Base-by-base conservation (phyloP, 2,329 filamentous ascomycete genomes). In the Colletotrichum tamarilloi region DNA sequence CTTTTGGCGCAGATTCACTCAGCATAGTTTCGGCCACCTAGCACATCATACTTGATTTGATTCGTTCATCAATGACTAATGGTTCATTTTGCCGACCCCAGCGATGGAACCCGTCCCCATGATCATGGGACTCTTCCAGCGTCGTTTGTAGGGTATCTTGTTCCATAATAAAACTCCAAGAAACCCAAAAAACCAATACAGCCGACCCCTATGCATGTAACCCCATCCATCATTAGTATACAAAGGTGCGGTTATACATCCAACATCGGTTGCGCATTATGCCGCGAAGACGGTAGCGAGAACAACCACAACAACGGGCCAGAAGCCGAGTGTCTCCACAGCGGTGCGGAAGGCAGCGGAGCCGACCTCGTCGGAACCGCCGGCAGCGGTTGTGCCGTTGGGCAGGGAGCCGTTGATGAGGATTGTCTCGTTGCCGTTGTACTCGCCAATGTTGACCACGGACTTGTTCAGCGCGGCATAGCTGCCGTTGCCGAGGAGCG, bases 331-430 rank as follows among this genome's bases (percentile, higher is more conserved):
- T 1, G 82, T 76, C 72, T 85, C 78, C 2, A 83, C 77, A 53
- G 86, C 65, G 1, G 76, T 76, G 14, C 75, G 76, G 74, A 85
- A 74, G 3, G 74, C 76, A 24, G 76, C 83, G n/a, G 82, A 77
- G 8, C 85, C 80, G 60, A 82, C 80, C 1, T 85, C 85, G 4
- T 80, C 80, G 16, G 74, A 60, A 26, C 72, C 72, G 28, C 72
- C 72, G 5, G 84, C 73, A 0, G 87, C 85, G 0, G 90, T 92
- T 0, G 92, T 93, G 62, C 90, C 90, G 76, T 93, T 92, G 35
- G 91, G 89, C 4, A 96, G 84, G 0, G 92, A 93, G n/a, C 94
- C 94, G 80, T 95, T 95, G 79, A 96, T 84, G 35, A 94, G 85
- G 49, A 97, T 87, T 1, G 89, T 92, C 74, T 83, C 83, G 1